Conservation (phyloP, 495 filamentous ascomycete species). For the Penicillium odoratum region DNA sequence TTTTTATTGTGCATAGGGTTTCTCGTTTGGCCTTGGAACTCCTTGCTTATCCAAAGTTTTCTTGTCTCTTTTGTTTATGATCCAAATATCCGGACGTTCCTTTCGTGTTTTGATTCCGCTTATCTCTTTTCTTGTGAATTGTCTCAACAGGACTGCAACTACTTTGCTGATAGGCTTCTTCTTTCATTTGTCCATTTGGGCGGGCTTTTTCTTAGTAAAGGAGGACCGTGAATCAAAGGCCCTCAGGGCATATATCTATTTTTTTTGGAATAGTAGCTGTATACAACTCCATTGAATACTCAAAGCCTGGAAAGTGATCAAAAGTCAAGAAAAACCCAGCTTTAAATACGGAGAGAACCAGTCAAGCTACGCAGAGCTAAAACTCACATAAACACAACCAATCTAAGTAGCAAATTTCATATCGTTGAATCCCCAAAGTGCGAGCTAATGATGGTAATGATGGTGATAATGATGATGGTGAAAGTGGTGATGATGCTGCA, state of each 20-base stretch:
- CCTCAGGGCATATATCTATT: not conserved
- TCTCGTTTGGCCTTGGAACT: constrained; percentile 2
- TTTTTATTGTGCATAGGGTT: constrained; percentile 2
- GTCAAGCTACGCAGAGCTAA: no score
- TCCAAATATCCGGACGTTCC: constrained; percentile 5
- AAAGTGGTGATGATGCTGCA: constrained; percentile 12
- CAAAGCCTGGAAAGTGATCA: no score
- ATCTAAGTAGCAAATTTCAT: no score
- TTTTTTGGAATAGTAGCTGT: not conserved
- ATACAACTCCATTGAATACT: no score
- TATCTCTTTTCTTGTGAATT: constrained; percentile 3
- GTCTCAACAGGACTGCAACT: constrained; percentile 1
- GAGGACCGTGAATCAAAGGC: not conserved
- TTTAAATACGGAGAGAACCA: no score
- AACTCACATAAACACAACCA: no score
- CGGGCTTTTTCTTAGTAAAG: not conserved
- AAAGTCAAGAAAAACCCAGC: no score
- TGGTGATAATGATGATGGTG: constrained; percentile 11
- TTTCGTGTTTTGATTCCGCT: constrained; percentile 1
- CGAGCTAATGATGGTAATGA: constrained; percentile 4
- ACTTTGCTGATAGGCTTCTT: constrained; percentile 2
- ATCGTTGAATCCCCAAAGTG: not conserved
- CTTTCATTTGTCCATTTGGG: not conserved
- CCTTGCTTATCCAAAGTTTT: constrained; percentile 3
- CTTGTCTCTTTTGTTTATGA: constrained; percentile 5